Evolutionary conservation across 495 filamentous ascomycete species (phyloP).

Genomic region (Aspergillus diversus): DNA sequence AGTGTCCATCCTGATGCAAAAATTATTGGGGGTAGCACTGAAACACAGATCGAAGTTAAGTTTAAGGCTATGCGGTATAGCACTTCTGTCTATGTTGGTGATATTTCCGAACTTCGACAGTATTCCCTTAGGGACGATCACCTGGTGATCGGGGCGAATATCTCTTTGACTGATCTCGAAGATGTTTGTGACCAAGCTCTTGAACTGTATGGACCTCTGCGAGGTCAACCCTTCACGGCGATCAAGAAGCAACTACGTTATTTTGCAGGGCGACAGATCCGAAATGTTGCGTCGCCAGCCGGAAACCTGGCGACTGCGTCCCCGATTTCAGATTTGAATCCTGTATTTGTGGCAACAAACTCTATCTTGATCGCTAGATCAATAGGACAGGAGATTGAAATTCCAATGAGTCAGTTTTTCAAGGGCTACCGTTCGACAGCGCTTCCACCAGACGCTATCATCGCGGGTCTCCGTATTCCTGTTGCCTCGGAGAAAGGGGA

Average conservation of each 20-base stretch:
- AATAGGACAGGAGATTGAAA: slow-evolving; percentile 67
- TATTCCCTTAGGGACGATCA: slow-evolving; percentile 79
- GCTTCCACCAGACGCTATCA: slow-evolving; percentile 78
- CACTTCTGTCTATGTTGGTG: slow-evolving; percentile 88
- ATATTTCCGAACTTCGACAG: slow-evolving; percentile 84
- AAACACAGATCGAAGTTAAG: slow-evolving; percentile 97
- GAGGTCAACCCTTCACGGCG: slow-evolving; percentile 67
- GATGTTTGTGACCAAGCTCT: slow-evolving; percentile 70
- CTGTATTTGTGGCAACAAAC: slow-evolving; percentile 87
- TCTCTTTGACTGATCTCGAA: slow-evolving; percentile 78
- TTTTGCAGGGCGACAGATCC: slow-evolving; percentile 94
- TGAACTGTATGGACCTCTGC: slow-evolving; percentile 72
- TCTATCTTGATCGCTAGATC: slow-evolving; percentile 80
- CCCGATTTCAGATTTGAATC: slow-evolving; percentile 95
- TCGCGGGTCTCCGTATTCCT: slow-evolving; percentile 85
- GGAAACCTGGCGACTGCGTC: slow-evolving; percentile 95
- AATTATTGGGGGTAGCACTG: slow-evolving; percentile 92
- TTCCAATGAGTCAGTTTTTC: slow-evolving; percentile 94
- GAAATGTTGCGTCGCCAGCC: slow-evolving; percentile 95
- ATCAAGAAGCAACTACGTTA: slow-evolving; percentile 81
- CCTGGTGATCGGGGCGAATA: slow-evolving; percentile 88
- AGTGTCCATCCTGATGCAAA: slow-evolving; percentile 82
- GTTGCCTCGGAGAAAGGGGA: slow-evolving; percentile 58
- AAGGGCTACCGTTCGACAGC: slow-evolving; percentile 87
- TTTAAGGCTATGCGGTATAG: slow-evolving; percentile 94